Base-by-base conservation (phyloP, 768 basidiomycete genomes). In the Strobilomyces dryophilus region DNA sequence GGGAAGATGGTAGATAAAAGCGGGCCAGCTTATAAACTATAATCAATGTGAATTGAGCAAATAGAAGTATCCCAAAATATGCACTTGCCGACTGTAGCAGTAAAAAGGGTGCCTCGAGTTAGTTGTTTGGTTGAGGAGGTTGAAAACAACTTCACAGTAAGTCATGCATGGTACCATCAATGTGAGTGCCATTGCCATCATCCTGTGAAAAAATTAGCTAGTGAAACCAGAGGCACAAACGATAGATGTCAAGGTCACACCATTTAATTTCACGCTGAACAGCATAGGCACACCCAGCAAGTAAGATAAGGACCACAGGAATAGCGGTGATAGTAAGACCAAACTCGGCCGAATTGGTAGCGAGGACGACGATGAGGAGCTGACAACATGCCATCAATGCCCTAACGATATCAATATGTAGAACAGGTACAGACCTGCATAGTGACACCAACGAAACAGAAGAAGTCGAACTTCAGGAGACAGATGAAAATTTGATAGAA, bases 401-500 rank as follows among this genome's bases (percentile, higher is more conserved):
- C 36, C n/a, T 26, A n/a, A 40, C 20, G n/a, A 41, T 14, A 53
- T 26, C 4, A 17, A 39, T 9, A 53, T 24, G 5, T n/a, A 39
- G 20, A 21, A 1, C 26, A 15, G 26, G 15, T 29, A 31, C 70
- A 45, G 47, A 81, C 90, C 82, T 93, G 91, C 80, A 92, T 91
- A 3, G 90, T 92, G 24, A 92, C 85, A n/a, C 86, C 91, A 20
- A 79, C 77, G 65, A 93, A 92, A 67, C 80, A 83, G 74, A 93
- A 93, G 69, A 92, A 93, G 68, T 93, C 90, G 67, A 93, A 91
- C 66, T 92, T 93, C 61, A 93, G 80, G 48, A 93, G 77, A 63
- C 89, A 92, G 43, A 93, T 82, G 77, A 92, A 81, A 61, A 93
- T 81, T 71, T 93, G 87, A 63, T 93, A 93, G 71, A 75, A 90